phyloP scores from a whole-genome alignment of 1,284 basidiomycete species.

The Somion occarium region DNA sequence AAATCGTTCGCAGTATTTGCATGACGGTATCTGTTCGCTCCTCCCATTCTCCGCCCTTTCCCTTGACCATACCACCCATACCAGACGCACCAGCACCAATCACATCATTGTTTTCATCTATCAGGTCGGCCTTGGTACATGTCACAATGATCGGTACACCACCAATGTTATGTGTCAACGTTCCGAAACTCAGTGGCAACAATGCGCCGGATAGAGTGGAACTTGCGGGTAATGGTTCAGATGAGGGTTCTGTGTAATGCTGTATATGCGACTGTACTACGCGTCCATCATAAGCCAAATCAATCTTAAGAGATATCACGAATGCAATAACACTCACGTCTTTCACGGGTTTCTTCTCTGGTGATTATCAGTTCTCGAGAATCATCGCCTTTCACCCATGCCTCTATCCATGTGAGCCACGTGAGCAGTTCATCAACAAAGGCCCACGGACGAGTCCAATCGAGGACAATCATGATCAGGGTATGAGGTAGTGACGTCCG shows the following conservation, averaged over 20 bases:
- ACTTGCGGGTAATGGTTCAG: slow-evolving; percentile 54
- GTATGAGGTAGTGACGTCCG: slow-evolving; percentile 70
- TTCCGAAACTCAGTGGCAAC: slow-evolving; percentile 75
- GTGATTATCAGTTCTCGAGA: slow-evolving; percentile 65
- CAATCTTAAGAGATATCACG: background rate
- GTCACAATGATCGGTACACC: slow-evolving; percentile 89
- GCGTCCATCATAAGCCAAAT: slow-evolving; percentile 12
- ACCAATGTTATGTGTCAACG: slow-evolving; percentile 74
- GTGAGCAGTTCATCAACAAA: slow-evolving; percentile 85
- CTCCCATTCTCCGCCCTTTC: slow-evolving; percentile 88
- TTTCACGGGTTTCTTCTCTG: slow-evolving; percentile 77
- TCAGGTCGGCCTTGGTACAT: slow-evolving; percentile 88
- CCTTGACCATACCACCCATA: slow-evolving; percentile 81
- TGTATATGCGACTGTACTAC: slow-evolving; percentile 86
- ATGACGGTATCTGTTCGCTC: slow-evolving; percentile 94
- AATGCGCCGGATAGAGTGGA: slow-evolving; percentile 58
- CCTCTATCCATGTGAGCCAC: slow-evolving; percentile 85
- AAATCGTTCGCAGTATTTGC: slow-evolving; percentile 90
- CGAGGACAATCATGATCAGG: slow-evolving; percentile 83
- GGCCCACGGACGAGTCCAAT: slow-evolving; percentile 93
- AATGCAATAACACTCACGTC: slow-evolving; percentile 58
- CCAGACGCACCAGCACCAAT: slow-evolving; percentile 62
- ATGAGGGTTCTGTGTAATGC: slow-evolving; percentile 82
- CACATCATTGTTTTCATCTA: slow-evolving; percentile 75
- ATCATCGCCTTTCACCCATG: slow-evolving; percentile 70